Conservation (phyloP, 192 early-diverging fungal genomes). For the Podochytrium sp. region DNA sequence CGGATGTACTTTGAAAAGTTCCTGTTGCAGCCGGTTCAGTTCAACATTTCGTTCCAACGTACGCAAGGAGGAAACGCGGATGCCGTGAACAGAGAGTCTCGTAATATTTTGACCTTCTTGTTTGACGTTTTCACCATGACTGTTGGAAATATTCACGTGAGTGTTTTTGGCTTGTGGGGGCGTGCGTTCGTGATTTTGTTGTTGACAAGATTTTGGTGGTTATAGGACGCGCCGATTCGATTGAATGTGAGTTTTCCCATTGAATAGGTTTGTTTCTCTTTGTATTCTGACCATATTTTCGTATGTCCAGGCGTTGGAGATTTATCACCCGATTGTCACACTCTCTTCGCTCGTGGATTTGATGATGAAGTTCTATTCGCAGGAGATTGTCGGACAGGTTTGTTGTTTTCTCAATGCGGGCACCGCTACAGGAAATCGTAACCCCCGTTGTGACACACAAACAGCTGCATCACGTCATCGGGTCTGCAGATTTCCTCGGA, state of each 20-base stretch:
- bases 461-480: constrained; percentile 60
- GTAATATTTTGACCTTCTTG: constrained; percentile 49
- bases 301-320: constrained; percentile 58
- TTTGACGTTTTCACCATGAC: constrained; percentile 90
- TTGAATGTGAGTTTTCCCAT: constrained; percentile 76
- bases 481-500: constrained; percentile 95
- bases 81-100: constrained; percentile 47
- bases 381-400: constrained; percentile 86
- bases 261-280: neutral
- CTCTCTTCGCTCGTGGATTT: constrained; percentile 73
- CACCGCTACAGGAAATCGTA: neutral
- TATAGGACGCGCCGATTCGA: constrained; percentile 80
- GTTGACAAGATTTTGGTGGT: no score
- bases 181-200: neutral
- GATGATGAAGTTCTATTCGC: constrained; percentile 84
- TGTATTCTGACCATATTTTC: neutral
- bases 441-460: no score
- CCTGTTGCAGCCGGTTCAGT: constrained; percentile 90
- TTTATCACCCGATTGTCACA: constrained; percentile 88
- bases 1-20: constrained; percentile 94
- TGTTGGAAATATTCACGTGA: constrained; percentile 93
- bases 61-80: constrained; percentile 72
- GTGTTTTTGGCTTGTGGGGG: constrained; percentile 22
- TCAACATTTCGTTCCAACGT: constrained; percentile 95
- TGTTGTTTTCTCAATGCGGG: neutral